A percentile compares a stretch with the other conserved stretches of the same genome.
Conservation (phyloP, 768 basidiomycete species). For the Russula lepida region DNA sequence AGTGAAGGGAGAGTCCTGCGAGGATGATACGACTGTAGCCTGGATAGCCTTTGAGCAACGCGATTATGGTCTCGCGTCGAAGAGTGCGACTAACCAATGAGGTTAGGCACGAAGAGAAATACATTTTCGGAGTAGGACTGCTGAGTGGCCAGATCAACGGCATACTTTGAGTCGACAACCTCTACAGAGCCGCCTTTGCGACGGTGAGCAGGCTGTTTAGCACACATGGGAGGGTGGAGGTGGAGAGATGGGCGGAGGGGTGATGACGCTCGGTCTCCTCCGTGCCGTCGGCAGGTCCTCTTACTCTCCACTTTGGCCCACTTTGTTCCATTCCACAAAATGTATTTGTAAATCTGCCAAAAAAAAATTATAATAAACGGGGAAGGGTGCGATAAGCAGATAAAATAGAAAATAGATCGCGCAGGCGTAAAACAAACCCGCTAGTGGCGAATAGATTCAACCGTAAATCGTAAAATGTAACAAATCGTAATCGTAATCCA, state of each 20-base stretch:
- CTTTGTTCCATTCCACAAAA: too few species aligned
- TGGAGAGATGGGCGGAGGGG: background rate
- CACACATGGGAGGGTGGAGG: conserved; percentile 1
- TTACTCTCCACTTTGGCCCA: background rate
- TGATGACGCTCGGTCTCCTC: background rate
- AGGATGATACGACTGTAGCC: conserved; percentile 88
- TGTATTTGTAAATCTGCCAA: background rate
- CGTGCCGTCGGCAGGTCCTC: background rate
- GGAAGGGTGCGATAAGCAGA: background rate
- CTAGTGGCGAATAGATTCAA: background rate
- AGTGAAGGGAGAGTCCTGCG: conserved; percentile 80
- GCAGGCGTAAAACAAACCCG: background rate
- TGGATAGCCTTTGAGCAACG: conserved; percentile 27
- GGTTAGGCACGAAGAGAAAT: conserved; percentile 93
- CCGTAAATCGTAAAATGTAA: conserved; percentile 10
- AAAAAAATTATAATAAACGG: background rate
- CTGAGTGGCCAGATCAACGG: conserved; percentile 79
- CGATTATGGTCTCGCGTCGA: conserved; percentile 3
- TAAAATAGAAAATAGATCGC: conserved; percentile 10
- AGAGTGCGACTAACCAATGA: conserved; percentile 61
- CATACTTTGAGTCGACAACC: conserved; percentile 74
- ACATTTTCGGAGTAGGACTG: conserved; percentile 91
- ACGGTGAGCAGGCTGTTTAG: conserved; percentile 19
- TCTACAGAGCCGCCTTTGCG: conserved; percentile 52
- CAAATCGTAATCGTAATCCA: conserved; percentile 10